These are phyloP conservation scores for Monosporascus sp. DNA, from an alignment of 2,329 filamentous ascomycete species.

Conservation along the genomic window DNA sequence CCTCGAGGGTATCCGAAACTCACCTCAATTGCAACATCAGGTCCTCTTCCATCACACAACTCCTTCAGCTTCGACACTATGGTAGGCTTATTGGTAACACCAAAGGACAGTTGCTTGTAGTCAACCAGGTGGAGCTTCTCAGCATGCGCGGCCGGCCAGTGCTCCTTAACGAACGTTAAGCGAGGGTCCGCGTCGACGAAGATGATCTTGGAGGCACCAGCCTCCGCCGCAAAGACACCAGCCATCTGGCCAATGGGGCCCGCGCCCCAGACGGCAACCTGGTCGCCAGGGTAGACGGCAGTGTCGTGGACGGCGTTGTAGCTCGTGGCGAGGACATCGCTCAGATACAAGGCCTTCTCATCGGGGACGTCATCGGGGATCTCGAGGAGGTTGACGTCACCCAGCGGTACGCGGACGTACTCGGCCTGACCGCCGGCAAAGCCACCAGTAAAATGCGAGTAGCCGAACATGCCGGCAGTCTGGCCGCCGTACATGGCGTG, in stretches of 20 bases:
- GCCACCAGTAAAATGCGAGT: slow-evolving; percentile 75
- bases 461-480: slow-evolving; percentile 69
- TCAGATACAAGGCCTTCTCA: slow-evolving; percentile 77
- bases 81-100: slow-evolving; percentile 52
- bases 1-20: slow-evolving; percentile 1
- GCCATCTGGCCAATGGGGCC: slow-evolving; percentile 85
- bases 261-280: slow-evolving; percentile 79
- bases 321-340: slow-evolving; percentile 72
- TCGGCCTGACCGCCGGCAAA: slow-evolving; percentile 86
- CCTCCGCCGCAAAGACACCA: slow-evolving; percentile 66
- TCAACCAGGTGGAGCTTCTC: slow-evolving; percentile 63
- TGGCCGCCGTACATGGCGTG: slow-evolving; percentile 74
- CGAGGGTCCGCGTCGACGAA: slow-evolving; percentile 71
- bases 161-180: slow-evolving; percentile 60
- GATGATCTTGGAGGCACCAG: slow-evolving; percentile 71
- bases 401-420: slow-evolving; percentile 76
- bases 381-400: slow-evolving; percentile 73
- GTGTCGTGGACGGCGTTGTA: slow-evolving; percentile 84
- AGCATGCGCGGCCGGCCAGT: slow-evolving; percentile 43
- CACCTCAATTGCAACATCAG: slow-evolving; percentile 56
- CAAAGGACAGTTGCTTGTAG: slow-evolving; percentile 54
- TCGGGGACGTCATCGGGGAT: slow-evolving; percentile 76
- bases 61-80: slow-evolving; percentile 71
- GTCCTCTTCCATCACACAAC: slow-evolving; percentile 64
- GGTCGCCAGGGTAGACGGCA: slow-evolving; percentile 68